Conservation (phyloP, 2,329 filamentous ascomycete species). For the Xylariaceae sp. region DNA sequence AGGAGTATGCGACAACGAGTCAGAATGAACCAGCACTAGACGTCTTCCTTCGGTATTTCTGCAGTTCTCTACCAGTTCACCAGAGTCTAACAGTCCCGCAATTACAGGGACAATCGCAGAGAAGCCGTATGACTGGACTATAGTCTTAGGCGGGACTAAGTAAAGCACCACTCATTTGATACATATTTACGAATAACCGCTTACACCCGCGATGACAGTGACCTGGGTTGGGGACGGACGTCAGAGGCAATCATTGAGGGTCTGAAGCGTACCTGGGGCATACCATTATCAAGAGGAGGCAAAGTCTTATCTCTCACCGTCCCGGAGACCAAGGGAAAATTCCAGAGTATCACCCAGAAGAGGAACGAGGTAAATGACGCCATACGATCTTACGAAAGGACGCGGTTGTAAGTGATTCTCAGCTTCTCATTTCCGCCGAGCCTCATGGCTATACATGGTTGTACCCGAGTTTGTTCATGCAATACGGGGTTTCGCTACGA, state of each 20-base stretch:
- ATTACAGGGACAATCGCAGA: conserved; percentile 6
- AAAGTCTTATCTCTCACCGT: conserved; percentile 62
- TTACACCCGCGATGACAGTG: conserved; percentile 32
- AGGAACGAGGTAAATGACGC: conserved; percentile 47
- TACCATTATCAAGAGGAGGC: conserved; percentile 44
- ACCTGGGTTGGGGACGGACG: conserved; percentile 42
- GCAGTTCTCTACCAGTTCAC: too few relatives aligned
- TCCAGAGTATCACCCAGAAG: conserved; percentile 27
- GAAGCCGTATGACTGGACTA: conserved; percentile 48
- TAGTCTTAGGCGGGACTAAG: conserved; percentile 64
- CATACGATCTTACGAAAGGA: conserved; percentile 47
- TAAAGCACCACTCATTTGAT: conserved; percentile 27
- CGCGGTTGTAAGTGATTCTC: conserved; percentile 46
- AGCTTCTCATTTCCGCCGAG: not conserved
- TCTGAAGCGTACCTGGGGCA: conserved; percentile 48
- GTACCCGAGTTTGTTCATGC: not conserved
- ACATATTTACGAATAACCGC: not conserved
- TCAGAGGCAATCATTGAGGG: conserved; percentile 43
- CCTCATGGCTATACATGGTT: not conserved
- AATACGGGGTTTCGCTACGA: not conserved
- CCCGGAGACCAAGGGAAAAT: conserved; percentile 44
- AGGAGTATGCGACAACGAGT: too few relatives aligned
- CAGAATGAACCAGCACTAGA: too few relatives aligned
- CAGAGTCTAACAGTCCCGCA: conserved; percentile 2
- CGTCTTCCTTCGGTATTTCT: too few relatives aligned